Evolutionary conservation across 805 yeast species (phyloP).

Genomic region (Priceomyces fermenticarens): DNA sequence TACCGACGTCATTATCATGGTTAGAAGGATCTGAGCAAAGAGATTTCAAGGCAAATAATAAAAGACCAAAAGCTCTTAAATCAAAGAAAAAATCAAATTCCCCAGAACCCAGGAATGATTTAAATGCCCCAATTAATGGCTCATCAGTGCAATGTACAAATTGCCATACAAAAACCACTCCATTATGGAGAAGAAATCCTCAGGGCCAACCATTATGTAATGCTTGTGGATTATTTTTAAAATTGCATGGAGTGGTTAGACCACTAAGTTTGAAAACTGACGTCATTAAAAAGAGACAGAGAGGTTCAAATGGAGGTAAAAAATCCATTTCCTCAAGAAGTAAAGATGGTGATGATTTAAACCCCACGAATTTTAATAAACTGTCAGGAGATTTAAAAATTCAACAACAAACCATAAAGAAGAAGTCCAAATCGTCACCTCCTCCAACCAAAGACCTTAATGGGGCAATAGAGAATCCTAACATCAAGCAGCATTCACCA

Average conservation of each 20-base stretch:
- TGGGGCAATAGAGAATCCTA: background rate
- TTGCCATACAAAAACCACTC: constrained; percentile 90
- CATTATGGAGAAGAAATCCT: constrained; percentile 91
- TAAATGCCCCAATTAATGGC: background rate
- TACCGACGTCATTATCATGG: constrained; percentile 6
- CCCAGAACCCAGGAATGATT: constrained; percentile 7
- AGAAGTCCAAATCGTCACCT: constrained; percentile 2
- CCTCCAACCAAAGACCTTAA: constrained; percentile 4
- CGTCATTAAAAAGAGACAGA: constrained; percentile 86
- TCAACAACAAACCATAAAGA: background rate
- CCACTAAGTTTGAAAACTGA: constrained; percentile 90
- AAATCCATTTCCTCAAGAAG: constrained; percentile 24
- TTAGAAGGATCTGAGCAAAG: background rate
- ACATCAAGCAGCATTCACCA: background rate
- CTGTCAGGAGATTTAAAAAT: constrained; percentile 1
- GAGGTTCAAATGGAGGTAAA: constrained; percentile 33
- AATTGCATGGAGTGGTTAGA: constrained; percentile 91
- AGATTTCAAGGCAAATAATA: constrained; percentile 1
- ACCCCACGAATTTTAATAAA: constrained; percentile 39
- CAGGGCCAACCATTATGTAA: constrained; percentile 92
- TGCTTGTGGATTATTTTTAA: constrained; percentile 92
- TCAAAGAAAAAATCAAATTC: constrained; percentile 7
- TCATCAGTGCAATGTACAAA: constrained; percentile 60
- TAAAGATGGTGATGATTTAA: constrained; percentile 49
- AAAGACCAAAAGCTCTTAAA: constrained; percentile 5